Conservation (phyloP, 139 green algal species). For the Trebouxia sp. region DNA sequence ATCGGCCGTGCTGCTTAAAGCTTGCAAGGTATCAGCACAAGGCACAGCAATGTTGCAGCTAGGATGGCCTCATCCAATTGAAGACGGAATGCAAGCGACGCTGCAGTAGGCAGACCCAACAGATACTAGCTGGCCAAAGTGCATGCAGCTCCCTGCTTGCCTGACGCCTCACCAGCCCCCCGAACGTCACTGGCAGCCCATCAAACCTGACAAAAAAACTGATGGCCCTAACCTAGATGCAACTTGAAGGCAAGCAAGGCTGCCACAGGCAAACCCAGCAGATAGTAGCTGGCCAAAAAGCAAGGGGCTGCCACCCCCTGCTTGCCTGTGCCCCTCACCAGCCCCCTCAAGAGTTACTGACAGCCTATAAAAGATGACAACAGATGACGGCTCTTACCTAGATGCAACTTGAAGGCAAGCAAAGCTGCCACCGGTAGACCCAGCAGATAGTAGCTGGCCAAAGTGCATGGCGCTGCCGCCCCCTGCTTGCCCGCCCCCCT, state of each 20-base stretch:
- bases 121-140: conserved; percentile 19
- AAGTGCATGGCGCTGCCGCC: neutral
- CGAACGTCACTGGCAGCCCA: too few relatives aligned
- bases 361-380: too few relatives aligned
- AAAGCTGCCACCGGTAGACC: neutral
- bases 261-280: neutral
- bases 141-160: neutral
- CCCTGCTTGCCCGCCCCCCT: conserved; percentile 13
- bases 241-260: conserved; percentile 11
- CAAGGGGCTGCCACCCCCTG: neutral
- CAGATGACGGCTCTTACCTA: too few relatives aligned
- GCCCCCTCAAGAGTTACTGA: neutral
- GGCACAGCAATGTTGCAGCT: neutral
- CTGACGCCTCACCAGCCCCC: neutral
- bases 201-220: too few relatives aligned
- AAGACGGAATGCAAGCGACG: neutral
- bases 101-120: neutral
- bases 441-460: conserved; percentile 11
- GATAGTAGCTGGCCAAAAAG: conserved; percentile 13
- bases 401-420: conserved; percentile 25
- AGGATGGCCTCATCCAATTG: neutral
- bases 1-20: too few relatives aligned
- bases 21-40: too few relatives aligned
- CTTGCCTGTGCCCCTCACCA: conserved; percentile 8
- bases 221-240: too few relatives aligned